Conservation (phyloP, 768 basidiomycete species). For the Tubosaeta sp. region DNA sequence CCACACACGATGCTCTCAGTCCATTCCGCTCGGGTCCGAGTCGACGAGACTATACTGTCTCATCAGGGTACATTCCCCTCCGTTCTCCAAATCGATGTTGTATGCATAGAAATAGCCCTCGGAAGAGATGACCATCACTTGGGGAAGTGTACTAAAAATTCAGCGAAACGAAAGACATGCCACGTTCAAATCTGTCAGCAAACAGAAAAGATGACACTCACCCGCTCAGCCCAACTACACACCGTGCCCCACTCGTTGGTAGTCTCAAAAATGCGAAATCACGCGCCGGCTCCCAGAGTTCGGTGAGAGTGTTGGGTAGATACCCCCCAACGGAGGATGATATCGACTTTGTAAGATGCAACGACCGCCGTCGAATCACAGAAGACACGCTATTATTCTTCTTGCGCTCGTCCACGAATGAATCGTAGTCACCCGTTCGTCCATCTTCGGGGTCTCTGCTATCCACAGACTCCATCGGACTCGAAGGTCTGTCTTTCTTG, state of each 20-base stretch:
- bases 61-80: constrained; percentile 91
- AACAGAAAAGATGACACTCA: constrained; percentile 37
- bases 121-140: constrained; percentile 94
- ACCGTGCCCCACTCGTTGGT: constrained; percentile 72
- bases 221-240: constrained; percentile 88
- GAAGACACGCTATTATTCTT: constrained; percentile 55
- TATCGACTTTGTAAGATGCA: constrained; percentile 70
- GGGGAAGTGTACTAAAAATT: constrained; percentile 73
- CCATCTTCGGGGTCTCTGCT: constrained; percentile 55
- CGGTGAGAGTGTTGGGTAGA: constrained; percentile 83
- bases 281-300: constrained; percentile 94
- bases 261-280: constrained; percentile 91
- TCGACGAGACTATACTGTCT: constrained; percentile 73
- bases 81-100: constrained; percentile 91
- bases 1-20: constrained; percentile 18
- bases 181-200: not conserved
- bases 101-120: constrained; percentile 97
- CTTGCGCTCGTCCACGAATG: constrained; percentile 76
- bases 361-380: constrained; percentile 60
- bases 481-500: constrained; percentile 38
- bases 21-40: constrained; percentile 23
- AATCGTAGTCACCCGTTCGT: constrained; percentile 73
- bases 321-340: constrained; percentile 81
- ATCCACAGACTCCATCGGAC: constrained; percentile 65
- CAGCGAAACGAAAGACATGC: not conserved